Conservation (phyloP, 768 basidiomycete genomes). For the Collybia sp. region DNA sequence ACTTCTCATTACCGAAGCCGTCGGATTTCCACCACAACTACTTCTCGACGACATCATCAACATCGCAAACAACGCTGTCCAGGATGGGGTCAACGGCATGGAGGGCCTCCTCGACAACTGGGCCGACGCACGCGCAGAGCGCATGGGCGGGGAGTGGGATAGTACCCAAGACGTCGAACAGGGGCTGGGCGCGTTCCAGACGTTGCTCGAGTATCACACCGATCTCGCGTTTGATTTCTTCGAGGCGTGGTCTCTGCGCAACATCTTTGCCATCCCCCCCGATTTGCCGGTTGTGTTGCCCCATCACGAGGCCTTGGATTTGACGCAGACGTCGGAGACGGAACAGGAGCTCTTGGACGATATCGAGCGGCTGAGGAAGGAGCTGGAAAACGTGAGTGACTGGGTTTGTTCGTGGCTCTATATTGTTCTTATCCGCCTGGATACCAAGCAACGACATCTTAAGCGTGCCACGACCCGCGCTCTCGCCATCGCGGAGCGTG, state of each 20-base stretch:
- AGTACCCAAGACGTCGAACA: conserved; percentile 69
- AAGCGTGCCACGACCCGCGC: conserved; percentile 51
- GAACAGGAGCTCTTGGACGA: conserved; percentile 62
- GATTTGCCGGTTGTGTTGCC: conserved; percentile 69
- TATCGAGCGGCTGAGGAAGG: conserved; percentile 60
- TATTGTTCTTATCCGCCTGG: conserved; percentile 20
- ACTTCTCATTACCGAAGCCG: conserved; percentile 62
- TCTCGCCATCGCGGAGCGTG: conserved; percentile 38
- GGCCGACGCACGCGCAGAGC: conserved; percentile 60
- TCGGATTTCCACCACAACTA: conserved; percentile 84
- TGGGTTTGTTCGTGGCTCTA: too few relatives aligned
- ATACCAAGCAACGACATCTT: conserved; percentile 59
- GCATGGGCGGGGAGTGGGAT: conserved; percentile 42
- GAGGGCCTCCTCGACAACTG: conserved; percentile 73
- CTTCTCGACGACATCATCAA: conserved; percentile 86
- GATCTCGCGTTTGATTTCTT: conserved; percentile 92
- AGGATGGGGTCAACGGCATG: conserved; percentile 74
- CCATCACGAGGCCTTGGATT: conserved; percentile 70
- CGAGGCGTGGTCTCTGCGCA: conserved; percentile 84
- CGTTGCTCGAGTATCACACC: conserved; percentile 81
- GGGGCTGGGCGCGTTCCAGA: conserved; percentile 83
- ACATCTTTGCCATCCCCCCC: conserved; percentile 76
- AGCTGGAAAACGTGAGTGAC: conserved; percentile 56
- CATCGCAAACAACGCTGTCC: conserved; percentile 73
- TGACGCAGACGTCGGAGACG: conserved; percentile 52